Percentiles rank a stretch among this genome's conserved stretches.
phyloP scores from a whole-genome alignment of 2,329 filamentous ascomycete species.

The Trichoderma gracile region DNA sequence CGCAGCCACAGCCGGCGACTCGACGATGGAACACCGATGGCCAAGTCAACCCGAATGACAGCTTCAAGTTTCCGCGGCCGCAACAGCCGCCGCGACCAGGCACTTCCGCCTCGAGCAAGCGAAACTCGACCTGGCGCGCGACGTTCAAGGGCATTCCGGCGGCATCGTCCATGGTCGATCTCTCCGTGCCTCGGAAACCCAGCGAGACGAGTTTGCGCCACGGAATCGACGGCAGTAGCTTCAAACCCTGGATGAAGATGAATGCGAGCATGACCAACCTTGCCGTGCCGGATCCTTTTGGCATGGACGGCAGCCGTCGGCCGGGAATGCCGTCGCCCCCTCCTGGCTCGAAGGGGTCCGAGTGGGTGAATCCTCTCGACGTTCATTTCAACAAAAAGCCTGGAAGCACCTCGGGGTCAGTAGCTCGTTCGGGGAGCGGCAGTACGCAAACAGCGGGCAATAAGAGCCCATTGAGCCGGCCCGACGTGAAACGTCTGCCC shows the following conservation, averaged over 20 bases:
- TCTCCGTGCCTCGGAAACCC: constrained; percentile 37
- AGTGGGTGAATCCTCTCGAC: constrained; percentile 52
- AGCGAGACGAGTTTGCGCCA: constrained; percentile 37
- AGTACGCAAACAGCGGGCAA: constrained; percentile 25
- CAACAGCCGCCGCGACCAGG: constrained; percentile 43
- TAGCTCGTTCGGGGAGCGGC: constrained; percentile 30
- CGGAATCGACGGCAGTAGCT: constrained; percentile 44
- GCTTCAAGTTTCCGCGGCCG: constrained; percentile 40
- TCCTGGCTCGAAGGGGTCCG: constrained; percentile 37
- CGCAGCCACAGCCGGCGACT: constrained; percentile 28
- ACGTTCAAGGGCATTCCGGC: constrained; percentile 42
- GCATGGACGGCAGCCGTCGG: constrained; percentile 35
- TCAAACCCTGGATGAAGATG: constrained; percentile 33
- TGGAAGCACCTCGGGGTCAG: constrained; percentile 30
- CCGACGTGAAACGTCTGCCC: constrained; percentile 22
- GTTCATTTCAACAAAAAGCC: constrained; percentile 44
- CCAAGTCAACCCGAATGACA: constrained; percentile 34
- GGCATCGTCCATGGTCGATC: constrained; percentile 49
- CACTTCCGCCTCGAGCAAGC: constrained; percentile 39
- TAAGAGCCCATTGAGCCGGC: constrained; percentile 46
- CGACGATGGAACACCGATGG: constrained; percentile 33
- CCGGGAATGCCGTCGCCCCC: constrained; percentile 33
- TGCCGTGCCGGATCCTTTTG: constrained; percentile 37
- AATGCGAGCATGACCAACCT: constrained; percentile 42
- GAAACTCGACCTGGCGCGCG: constrained; percentile 36